phyloP scores from a whole-genome alignment of 768 basidiomycete genomes.

The Steccherinum ochraceum region DNA sequence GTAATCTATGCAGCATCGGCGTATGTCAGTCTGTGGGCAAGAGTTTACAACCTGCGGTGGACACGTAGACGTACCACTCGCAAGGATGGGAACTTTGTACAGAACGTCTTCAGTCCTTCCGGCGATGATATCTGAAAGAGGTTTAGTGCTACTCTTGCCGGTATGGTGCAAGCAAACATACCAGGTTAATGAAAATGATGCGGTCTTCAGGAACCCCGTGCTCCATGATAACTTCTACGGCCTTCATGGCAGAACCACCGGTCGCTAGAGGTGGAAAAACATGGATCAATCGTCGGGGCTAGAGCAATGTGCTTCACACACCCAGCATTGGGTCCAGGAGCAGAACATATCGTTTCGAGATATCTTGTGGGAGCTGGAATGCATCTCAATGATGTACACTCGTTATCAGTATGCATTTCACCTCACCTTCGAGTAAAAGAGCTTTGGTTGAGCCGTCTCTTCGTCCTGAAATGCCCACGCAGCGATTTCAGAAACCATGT shows the following conservation, averaged over 20 bases:
- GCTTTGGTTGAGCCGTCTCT: slow-evolving; percentile 86
- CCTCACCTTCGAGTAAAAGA: slow-evolving; percentile 81
- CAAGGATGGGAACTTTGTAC: slow-evolving; percentile 63
- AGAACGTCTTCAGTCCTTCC: slow-evolving; percentile 82
- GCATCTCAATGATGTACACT: neutral
- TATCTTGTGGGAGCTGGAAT: slow-evolving; percentile 83
- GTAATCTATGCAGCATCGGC: slow-evolving; percentile 53
- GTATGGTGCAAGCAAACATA: slow-evolving; percentile 26
- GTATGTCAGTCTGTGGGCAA: neutral
- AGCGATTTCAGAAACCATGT: neutral
- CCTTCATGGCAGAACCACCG: slow-evolving; percentile 96
- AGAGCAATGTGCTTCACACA: slow-evolving; percentile 27
- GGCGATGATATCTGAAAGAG: slow-evolving; percentile 72
- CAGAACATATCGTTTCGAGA: slow-evolving; percentile 84
- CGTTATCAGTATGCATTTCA: neutral
- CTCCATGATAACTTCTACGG: slow-evolving; percentile 88
- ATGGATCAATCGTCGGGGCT: neutral
- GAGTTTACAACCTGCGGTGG: neutral
- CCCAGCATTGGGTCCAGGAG: slow-evolving; percentile 98
- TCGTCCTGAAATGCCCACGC: slow-evolving; percentile 62
- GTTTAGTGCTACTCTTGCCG: neutral
- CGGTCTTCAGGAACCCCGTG: slow-evolving; percentile 92
- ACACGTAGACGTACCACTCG: slow-evolving; percentile 58
- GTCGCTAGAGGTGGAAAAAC: slow-evolving; percentile 65
- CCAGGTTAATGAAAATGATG: slow-evolving; percentile 92